Conservation (phyloP, 2,329 filamentous ascomycete species). For the Arthroderma sp. region DNA sequence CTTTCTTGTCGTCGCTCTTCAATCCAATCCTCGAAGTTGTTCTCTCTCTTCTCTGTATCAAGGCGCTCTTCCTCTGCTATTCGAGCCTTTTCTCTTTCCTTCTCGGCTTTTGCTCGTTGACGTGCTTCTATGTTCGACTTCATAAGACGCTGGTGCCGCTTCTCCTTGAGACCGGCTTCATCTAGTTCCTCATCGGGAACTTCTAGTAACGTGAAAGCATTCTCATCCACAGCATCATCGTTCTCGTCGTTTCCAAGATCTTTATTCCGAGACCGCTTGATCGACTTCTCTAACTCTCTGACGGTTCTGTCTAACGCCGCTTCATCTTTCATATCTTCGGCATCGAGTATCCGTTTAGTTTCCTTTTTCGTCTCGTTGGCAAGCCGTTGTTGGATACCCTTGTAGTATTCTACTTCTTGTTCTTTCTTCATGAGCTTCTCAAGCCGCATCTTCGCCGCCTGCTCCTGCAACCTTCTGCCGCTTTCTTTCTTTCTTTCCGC, state of each 20-base stretch:
- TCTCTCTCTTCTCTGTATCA: conserved; percentile 71
- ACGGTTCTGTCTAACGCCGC: conserved; percentile 69
- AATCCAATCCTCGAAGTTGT: conserved; percentile 76
- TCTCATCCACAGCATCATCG: conserved; percentile 61
- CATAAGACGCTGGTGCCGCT: conserved; percentile 79
- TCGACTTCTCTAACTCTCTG: conserved; percentile 78
- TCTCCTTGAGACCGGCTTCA: conserved; percentile 80
- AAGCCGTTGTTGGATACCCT: conserved; percentile 61
- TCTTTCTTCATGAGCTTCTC: conserved; percentile 95
- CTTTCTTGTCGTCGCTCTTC: conserved; percentile 65
- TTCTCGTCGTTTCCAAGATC: conserved; percentile 80
- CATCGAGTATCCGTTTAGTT: conserved; percentile 68
- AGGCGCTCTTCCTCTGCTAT: conserved; percentile 68
- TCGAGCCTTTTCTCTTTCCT: conserved; percentile 80
- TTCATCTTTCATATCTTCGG: conserved; percentile 87
- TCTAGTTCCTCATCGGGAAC: conserved; percentile 85
- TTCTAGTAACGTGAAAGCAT: conserved; percentile 76
- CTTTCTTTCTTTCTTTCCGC: conserved; percentile 94
- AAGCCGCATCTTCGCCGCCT: conserved; percentile 91
- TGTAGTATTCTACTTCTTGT: conserved; percentile 87
- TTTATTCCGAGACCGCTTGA: conserved; percentile 82
- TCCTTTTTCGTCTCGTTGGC: conserved; percentile 80
- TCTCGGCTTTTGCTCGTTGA: conserved; percentile 87
- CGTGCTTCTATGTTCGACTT: conserved; percentile 92
- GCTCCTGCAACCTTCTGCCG: conserved; percentile 78